Conservation (phyloP, 108 stramenopile species). For the Skeletonema tropicum region DNA sequence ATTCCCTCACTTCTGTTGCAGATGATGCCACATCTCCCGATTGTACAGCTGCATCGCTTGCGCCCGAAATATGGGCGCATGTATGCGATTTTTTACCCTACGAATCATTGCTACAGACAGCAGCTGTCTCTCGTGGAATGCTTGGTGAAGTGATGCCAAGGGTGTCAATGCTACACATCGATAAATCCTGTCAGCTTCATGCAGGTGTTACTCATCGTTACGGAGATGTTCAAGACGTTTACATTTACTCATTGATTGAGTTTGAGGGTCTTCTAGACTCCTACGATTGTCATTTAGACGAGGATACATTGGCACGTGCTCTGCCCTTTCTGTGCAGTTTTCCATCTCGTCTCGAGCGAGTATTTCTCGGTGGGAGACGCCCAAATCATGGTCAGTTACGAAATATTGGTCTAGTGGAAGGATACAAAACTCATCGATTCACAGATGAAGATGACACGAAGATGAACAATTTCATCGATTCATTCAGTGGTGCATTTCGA, state of each 20-base stretch:
- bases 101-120: constrained; percentile 4
- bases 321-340: constrained; percentile 16
- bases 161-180: constrained; percentile 18
- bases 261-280: background rate
- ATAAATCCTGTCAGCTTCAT: constrained; percentile 10
- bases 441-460: constrained; percentile 1
- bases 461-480: constrained; percentile 3
- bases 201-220: constrained; percentile 14
- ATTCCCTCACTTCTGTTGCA: background rate
- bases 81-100: constrained; percentile 31
- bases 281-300: constrained; percentile 1
- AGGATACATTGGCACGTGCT: constrained; percentile 7
- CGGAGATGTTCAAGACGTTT: constrained; percentile 10
- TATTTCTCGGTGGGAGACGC: constrained; percentile 6
- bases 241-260: constrained; percentile 17
- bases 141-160: constrained; percentile 11
- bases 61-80: constrained; percentile 27
- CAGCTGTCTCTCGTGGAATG: constrained; percentile 19
- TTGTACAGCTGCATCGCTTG: background rate
- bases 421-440: background rate
- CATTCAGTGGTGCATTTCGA: constrained; percentile 2
- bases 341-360: constrained; percentile 10
- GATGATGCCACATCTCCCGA: background rate
- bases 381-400: background rate
- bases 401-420: background rate